Evolutionary conservation across 1,284 basidiomycete species (phyloP).

Genomic region (Rhodofomes roseus): DNA sequence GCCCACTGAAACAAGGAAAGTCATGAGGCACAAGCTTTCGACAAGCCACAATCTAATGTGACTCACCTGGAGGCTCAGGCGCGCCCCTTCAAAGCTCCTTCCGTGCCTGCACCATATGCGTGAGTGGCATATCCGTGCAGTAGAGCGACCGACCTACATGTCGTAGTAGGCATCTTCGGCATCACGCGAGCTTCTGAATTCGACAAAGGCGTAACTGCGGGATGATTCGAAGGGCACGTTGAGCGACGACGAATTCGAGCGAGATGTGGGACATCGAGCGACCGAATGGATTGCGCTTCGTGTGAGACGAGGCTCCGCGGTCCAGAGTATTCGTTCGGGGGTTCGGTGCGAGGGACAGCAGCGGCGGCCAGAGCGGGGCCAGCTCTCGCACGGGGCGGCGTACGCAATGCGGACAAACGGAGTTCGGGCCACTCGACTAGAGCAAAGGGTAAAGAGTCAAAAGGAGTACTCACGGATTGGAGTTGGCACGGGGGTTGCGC

Average conservation of each 20-base stretch:
- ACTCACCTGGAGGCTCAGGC: conserved; percentile 76
- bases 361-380: conserved; percentile 3
- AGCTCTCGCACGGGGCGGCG: conserved; percentile 6
- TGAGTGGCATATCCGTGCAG: conserved; percentile 9
- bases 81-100: conserved; percentile 75
- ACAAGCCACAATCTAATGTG: background rate
- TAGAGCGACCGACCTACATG: conserved; percentile 50
- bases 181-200: conserved; percentile 80
- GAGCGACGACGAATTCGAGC: conserved; percentile 51
- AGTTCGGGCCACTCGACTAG: conserved; percentile 30
- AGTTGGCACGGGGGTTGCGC: conserved; percentile 63
- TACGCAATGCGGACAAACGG: conserved; percentile 9
- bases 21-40: background rate
- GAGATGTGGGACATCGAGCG: conserved; percentile 19
- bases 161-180: conserved; percentile 90
- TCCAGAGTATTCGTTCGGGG: conserved; percentile 11
- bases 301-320: conserved; percentile 14
- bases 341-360: conserved; percentile 12
- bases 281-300: conserved; percentile 19
- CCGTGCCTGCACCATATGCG: conserved; percentile 61
- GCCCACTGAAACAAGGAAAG: conserved; percentile 62
- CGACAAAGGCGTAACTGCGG: conserved; percentile 88
- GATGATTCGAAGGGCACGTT: conserved; percentile 49
- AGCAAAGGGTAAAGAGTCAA: conserved; percentile 20
- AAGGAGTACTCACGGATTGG: conserved; percentile 69